Percentiles rank a stretch among this genome's conserved stretches.
phyloP scores from a whole-genome alignment of 129 eudicot genomes.

The Helichrysum umbraculigerum region DNA sequence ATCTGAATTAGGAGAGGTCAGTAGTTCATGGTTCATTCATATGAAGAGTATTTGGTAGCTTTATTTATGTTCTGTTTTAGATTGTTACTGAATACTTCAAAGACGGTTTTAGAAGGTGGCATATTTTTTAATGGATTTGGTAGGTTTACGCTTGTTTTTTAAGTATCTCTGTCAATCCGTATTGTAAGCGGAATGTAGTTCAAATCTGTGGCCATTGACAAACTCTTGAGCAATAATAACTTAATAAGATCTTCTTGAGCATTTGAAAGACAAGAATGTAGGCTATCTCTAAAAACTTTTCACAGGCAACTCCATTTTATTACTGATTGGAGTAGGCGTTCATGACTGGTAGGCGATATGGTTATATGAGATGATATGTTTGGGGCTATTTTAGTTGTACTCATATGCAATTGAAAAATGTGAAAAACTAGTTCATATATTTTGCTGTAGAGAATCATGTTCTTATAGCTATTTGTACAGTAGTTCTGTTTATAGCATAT shows the following conservation, averaged over 20 bases:
- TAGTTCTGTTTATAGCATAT: too few species aligned
- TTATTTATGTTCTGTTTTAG: neutral
- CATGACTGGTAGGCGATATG: too few species aligned
- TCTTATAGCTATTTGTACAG: too few species aligned
- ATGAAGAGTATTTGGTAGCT: conserved; percentile 23
- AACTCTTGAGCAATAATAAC: neutral
- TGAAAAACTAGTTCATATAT: too few species aligned
- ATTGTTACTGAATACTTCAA: neutral
- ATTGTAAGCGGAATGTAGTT: neutral
- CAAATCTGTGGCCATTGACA: neutral
- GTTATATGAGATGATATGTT: too few species aligned
- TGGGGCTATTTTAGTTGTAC: too few species aligned
- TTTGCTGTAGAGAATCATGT: too few species aligned
- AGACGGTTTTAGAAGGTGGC: conserved; percentile 3
- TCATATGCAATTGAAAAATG: too few species aligned
- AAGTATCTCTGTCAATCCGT: neutral
- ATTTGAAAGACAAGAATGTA: neutral
- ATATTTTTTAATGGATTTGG: conserved; percentile 4
- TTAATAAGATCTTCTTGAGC: neutral
- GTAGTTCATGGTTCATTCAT: conserved; percentile 1
- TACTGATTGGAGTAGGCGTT: neutral
- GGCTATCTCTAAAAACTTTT: neutral
- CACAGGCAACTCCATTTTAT: neutral
- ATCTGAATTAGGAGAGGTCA: conserved; percentile 17
- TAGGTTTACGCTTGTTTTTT: neutral